Percentiles rank a stretch among this genome's conserved stretches.
phyloP scores from a whole-genome alignment of 306 rosid species.

The Oemleria cerasiformis region DNA sequence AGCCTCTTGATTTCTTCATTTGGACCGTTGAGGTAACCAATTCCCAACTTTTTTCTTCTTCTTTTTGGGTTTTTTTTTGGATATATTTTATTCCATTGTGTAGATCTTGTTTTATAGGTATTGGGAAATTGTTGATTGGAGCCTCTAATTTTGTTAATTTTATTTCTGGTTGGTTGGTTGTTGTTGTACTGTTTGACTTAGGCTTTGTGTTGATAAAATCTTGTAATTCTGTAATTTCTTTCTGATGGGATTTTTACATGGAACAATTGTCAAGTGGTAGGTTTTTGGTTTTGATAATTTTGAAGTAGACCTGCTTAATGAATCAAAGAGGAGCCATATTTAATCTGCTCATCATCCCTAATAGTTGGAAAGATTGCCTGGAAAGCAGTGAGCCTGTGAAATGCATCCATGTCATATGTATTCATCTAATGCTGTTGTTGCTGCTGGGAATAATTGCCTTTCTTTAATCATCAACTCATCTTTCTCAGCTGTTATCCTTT shows the following conservation, averaged over 20 bases:
- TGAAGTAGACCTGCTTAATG: background rate
- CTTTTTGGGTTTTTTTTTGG: constrained; percentile 8
- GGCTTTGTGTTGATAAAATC: background rate
- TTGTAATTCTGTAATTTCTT: background rate
- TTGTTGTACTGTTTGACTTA: constrained; percentile 2
- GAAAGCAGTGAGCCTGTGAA: background rate
- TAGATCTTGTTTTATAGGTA: constrained; percentile 14
- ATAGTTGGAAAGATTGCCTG: background rate
- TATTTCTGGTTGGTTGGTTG: background rate
- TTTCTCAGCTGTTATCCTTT: background rate
- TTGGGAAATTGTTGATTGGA: constrained; percentile 3
- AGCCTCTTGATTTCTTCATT: constrained; percentile 99
- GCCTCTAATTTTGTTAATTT: background rate
- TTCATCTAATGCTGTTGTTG: background rate
- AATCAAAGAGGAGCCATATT: background rate
- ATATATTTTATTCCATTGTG: background rate
- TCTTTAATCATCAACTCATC: background rate
- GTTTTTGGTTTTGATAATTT: background rate
- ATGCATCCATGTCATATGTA: background rate
- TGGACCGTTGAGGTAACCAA: constrained; percentile 94
- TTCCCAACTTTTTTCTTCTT: constrained; percentile 2
- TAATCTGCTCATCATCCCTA: background rate
- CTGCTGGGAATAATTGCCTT: background rate
- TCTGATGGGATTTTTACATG: background rate
- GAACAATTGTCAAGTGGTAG: constrained; percentile 7